phyloP scores from a whole-genome alignment of 495 filamentous ascomycete species.

The Aspergillus conjunctus region DNA sequence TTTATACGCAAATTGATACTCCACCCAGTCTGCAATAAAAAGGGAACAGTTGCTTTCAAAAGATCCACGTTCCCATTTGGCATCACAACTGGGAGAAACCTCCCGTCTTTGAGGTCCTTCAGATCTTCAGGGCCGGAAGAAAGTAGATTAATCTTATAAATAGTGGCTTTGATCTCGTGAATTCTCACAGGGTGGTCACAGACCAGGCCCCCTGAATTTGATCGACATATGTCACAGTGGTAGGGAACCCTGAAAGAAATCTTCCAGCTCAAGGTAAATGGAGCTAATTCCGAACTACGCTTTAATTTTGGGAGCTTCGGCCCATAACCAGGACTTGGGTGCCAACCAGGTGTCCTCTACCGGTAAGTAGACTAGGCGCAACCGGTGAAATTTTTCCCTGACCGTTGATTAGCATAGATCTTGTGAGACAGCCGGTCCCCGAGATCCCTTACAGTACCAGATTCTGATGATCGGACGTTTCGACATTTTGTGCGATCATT shows the following conservation, averaged over 20 bases:
- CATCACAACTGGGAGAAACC: slow-evolving; percentile 5
- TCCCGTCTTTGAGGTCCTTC: background rate
- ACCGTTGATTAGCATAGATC: background rate
- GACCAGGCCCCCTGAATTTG: background rate
- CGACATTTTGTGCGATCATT: background rate
- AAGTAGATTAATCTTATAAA: background rate
- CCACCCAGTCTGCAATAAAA: slow-evolving; percentile 9
- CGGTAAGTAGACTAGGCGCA: slow-evolving; percentile 1
- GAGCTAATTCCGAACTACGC: background rate
- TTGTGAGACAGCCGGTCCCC: too few relatives aligned
- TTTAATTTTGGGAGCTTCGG: background rate
- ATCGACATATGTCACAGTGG: background rate
- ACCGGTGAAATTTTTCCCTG: background rate
- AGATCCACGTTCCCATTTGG: background rate
- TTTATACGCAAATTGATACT: background rate
- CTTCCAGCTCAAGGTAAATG: slow-evolving; percentile 1
- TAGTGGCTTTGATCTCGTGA: background rate
- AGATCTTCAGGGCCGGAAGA: background rate
- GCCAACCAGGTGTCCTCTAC: background rate
- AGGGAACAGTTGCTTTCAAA: background rate
- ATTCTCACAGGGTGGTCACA: background rate
- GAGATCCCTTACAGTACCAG: background rate
- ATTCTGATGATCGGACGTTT: background rate
- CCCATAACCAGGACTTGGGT: background rate
- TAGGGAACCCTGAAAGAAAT: slow-evolving; percentile 3